Conservation (phyloP, 768 basidiomycete species). For the Wakefieldia striispora region DNA sequence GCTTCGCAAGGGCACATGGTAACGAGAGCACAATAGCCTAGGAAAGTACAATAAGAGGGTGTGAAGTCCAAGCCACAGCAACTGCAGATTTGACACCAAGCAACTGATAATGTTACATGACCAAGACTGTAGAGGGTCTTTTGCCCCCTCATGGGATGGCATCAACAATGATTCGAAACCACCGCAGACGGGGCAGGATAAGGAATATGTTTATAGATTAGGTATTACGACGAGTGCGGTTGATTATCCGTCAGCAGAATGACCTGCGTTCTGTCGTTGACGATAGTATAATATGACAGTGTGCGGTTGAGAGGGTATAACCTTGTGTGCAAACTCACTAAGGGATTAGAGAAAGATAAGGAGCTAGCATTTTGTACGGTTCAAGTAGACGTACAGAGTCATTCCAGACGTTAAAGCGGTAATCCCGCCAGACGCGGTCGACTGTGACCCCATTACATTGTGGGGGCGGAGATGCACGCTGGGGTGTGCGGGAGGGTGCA, state of each 20-base stretch:
- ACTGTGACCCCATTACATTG: slow-evolving; percentile 56
- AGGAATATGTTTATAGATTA: slow-evolving; percentile 31
- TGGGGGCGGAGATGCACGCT: slow-evolving; percentile 34
- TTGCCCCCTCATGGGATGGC: slow-evolving; percentile 9
- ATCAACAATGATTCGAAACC: slow-evolving; percentile 1
- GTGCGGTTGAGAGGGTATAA: slow-evolving; percentile 26
- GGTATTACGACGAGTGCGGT: slow-evolving; percentile 28
- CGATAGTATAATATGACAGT: slow-evolving; percentile 28
- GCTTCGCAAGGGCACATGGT: slow-evolving; percentile 3
- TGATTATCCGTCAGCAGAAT: slow-evolving; percentile 29
- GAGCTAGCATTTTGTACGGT: neutral
- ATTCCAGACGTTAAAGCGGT: slow-evolving; percentile 62
- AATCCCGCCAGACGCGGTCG: slow-evolving; percentile 66
- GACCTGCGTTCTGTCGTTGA: slow-evolving; percentile 28
- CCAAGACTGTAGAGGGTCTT: slow-evolving; percentile 24
- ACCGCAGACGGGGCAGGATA: slow-evolving; percentile 15
- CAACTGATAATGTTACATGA: slow-evolving; percentile 25
- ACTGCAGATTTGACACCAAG: slow-evolving; percentile 16
- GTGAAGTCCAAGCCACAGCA: slow-evolving; percentile 10
- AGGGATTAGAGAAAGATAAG: slow-evolving; percentile 4
- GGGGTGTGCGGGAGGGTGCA: slow-evolving; percentile 29
- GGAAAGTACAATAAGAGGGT: slow-evolving; percentile 10
- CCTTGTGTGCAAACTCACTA: slow-evolving; percentile 20
- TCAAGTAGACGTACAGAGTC: slow-evolving; percentile 36
- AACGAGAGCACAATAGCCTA: slow-evolving; percentile 17